Conservation (phyloP, 345 rosid genomes). For the Trapa incisa region DNA sequence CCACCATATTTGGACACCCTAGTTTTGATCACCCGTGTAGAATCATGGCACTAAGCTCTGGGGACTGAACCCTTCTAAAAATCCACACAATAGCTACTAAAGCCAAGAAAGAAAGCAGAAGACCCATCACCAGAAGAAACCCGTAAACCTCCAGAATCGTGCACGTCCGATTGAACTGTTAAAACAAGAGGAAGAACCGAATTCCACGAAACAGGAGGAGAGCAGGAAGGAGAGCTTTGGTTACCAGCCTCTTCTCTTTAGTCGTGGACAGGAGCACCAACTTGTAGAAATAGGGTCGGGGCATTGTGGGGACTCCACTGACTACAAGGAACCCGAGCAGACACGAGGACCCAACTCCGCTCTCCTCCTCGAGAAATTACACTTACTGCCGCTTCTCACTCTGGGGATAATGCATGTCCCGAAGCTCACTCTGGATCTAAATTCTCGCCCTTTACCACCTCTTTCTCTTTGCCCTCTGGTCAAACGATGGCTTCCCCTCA, state of each 20-base stretch:
- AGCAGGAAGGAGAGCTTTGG: no score
- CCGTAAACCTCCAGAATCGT: neutral
- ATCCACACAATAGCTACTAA: neutral
- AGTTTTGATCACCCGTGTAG: neutral
- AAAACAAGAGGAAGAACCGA: neutral
- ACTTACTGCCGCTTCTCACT: neutral
- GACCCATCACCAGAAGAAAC: neutral
- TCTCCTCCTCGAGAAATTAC: neutral
- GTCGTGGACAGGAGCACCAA: slow-evolving; percentile 18
- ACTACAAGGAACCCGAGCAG: neutral
- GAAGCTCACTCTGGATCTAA: slow-evolving; percentile 7
- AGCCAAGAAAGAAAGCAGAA: no score
- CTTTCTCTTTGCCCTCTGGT: slow-evolving; percentile 2
- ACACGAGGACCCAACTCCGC: neutral
- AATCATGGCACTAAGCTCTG: neutral
- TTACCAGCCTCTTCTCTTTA: slow-evolving; percentile 17
- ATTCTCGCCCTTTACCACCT: slow-evolving; percentile 2
- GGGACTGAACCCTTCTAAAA: neutral
- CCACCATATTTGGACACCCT: neutral
- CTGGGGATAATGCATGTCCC: neutral
- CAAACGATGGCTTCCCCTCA: slow-evolving; percentile 5
- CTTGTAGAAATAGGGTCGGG: slow-evolving; percentile 19
- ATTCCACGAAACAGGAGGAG: neutral
- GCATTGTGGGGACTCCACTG: slow-evolving; percentile 11
- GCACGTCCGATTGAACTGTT: neutral